These are phyloP conservation scores for Amanita subjunquillea DNA, from an alignment of 768 basidiomycete genomes.

Conservation along the genomic window DNA sequence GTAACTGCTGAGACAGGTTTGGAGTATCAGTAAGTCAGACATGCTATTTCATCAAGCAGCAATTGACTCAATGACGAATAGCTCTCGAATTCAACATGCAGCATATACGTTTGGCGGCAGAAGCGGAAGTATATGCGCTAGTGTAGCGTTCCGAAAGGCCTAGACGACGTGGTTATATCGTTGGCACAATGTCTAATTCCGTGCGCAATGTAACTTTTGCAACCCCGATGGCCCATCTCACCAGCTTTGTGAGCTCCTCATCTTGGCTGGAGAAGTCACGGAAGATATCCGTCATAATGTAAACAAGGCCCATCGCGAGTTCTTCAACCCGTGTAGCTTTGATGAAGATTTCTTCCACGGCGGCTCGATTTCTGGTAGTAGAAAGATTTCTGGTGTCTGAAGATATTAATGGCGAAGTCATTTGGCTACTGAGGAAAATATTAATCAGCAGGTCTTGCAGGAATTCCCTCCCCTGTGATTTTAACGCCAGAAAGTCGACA, in stretches of 20 bases:
- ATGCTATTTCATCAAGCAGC: background rate
- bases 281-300: constrained; percentile 48
- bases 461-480: constrained; percentile 54
- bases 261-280: constrained; percentile 19
- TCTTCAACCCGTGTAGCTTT: constrained; percentile 57
- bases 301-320: constrained; percentile 67
- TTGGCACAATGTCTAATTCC: constrained; percentile 44
- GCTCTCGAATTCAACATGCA: constrained; percentile 66
- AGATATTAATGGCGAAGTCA: constrained; percentile 51
- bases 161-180: constrained; percentile 12
- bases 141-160: constrained; percentile 55
- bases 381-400: constrained; percentile 23
- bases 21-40: constrained; percentile 48
- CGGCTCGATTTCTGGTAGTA: constrained; percentile 40
- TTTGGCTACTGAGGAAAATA: constrained; percentile 68
- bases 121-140: constrained; percentile 59
- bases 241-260: constrained; percentile 27
- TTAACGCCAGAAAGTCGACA: constrained; percentile 73
- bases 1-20: constrained; percentile 36
- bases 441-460: constrained; percentile 60
- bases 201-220: constrained; percentile 62
- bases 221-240: constrained; percentile 58
- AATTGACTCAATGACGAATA: constrained; percentile 15
- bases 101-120: constrained; percentile 71
- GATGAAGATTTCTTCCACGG: constrained; percentile 71